Evolutionary conservation across 768 basidiomycete species (phyloP).

Genomic region (Naematelia aurantialba): DNA sequence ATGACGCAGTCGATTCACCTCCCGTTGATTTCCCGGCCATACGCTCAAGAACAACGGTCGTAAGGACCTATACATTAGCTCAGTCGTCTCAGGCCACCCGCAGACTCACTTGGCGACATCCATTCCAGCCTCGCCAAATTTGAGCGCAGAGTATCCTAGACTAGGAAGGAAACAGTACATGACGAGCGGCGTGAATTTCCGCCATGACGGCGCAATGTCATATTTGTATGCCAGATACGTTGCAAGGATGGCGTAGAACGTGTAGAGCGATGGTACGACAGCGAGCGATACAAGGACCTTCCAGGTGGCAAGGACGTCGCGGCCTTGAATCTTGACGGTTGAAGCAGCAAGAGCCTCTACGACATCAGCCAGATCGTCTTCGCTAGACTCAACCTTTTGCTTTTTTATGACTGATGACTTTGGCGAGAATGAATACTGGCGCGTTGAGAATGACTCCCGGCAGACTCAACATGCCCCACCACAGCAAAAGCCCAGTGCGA

Average conservation of each 20-base stretch:
- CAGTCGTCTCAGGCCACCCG: too few species aligned
- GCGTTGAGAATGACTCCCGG: slow-evolving; percentile 88
- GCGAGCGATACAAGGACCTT: slow-evolving; percentile 91
- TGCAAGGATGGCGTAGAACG: slow-evolving; percentile 75
- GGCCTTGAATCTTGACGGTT: slow-evolving; percentile 88
- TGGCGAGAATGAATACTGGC: slow-evolving; percentile 88
- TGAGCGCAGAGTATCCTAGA: slow-evolving; percentile 87
- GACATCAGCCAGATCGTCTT: background rate
- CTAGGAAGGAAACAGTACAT: slow-evolving; percentile 72
- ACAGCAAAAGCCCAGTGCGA: slow-evolving; percentile 67
- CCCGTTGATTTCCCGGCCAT: slow-evolving; percentile 79
- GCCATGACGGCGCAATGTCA: slow-evolving; percentile 61
- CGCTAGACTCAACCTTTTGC: slow-evolving; percentile 64
- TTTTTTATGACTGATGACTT: slow-evolving; percentile 78
- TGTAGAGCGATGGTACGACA: slow-evolving; percentile 80
- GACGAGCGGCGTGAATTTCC: slow-evolving; percentile 70
- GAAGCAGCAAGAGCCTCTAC: slow-evolving; percentile 93
- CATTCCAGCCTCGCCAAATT: slow-evolving; percentile 97
- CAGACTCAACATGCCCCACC: slow-evolving; percentile 79
- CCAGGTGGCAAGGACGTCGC: slow-evolving; percentile 97
- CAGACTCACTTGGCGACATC: slow-evolving; percentile 94
- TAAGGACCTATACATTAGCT: slow-evolving; percentile 63
- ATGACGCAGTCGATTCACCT: slow-evolving; percentile 68
- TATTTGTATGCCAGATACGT: slow-evolving; percentile 68
- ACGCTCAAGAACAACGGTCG: slow-evolving; percentile 82